phyloP scores from a whole-genome alignment of 176 grass and related monocot species.

The Aegilops sharonensis region DNA sequence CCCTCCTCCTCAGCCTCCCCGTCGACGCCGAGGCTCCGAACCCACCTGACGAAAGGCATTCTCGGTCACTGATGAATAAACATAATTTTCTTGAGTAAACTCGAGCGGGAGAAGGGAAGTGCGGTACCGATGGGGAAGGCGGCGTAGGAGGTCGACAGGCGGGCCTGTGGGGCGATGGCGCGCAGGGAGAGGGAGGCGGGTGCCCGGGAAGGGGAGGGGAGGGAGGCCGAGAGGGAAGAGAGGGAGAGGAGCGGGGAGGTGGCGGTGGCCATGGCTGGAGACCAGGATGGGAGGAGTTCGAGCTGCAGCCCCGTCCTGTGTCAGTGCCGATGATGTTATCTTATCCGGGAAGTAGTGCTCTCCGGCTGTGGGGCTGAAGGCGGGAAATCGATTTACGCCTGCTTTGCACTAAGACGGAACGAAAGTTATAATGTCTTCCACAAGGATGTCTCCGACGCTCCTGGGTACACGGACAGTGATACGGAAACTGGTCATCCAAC shows the following conservation, averaged over 20 bases:
- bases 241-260: slow-evolving; percentile 44
- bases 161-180: background rate
- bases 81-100: background rate
- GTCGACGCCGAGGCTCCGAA: background rate
- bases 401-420: background rate
- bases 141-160: slow-evolving; percentile 30
- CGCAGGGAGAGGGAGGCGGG: slow-evolving; percentile 33
- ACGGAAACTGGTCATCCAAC: no score
- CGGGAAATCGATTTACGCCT: background rate
- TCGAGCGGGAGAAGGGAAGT: background rate
- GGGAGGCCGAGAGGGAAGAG: slow-evolving; percentile 39
- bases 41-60: slow-evolving; percentile 14
- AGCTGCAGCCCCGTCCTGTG: background rate
- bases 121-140: slow-evolving; percentile 30
- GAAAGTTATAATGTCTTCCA: no score
- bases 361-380: background rate
- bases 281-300: background rate
- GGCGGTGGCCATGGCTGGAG: slow-evolving; percentile 37
- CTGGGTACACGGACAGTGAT: no score
- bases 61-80: background rate
- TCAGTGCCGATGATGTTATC: slow-evolving; percentile 12
- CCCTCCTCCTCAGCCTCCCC: slow-evolving; percentile 34
- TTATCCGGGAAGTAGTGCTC: slow-evolving; percentile 26
- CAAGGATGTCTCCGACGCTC: no score
- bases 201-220: slow-evolving; percentile 10